Evolutionary conservation across 441 rosid genomes (phyloP), one percentile per base, ranked within the genome.

Genomic region (Adansonia rubrostipa): DNA sequence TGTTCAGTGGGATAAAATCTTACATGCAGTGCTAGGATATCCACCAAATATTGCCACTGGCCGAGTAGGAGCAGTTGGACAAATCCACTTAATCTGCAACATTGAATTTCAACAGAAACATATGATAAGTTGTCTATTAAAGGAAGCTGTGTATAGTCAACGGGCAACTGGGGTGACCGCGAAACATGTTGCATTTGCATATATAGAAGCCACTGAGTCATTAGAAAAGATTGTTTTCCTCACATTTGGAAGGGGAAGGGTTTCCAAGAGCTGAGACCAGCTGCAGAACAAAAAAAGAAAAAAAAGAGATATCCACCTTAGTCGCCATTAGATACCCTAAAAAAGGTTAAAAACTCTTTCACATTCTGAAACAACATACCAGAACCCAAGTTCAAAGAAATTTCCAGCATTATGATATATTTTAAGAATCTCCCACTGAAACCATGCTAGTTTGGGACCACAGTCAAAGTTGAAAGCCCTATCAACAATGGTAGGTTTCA

Each of bases 211-310:
- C 48, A 65, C 15, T 40, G n/a, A 73, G 45, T 15, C 70, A 17
- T 36, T 57, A 54, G 65, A 14, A 64, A 28, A 63, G 8, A 72
- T 48, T 50, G 22, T 33, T 42, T 51, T 73, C 94, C 33, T 86
- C 88, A 92, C 97, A 83, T 90, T 92, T 80, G 90, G 89, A 84
- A 92, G 95, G 81, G 95, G 92, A 72, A 92, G 95, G 33, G 33
- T 28, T 28, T 28, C 33, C 33, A 28, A 28, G 33, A 28, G 33
- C 33, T 28, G 33, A 28, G 97, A 89, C 85, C 90, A 89, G 83
- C 94, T 92, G 92, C 86, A 83, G 76, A 82, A 82, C 78, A 78
- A 77, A 85, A 72, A 24, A 63, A 82, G 5, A 83, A 74, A 56
- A 54, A 63, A 54, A 64, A 56, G 69, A 79, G 86, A 85, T 28